phyloP scores from a whole-genome alignment of 768 basidiomycete species.

The Tremella yokohamensis region DNA sequence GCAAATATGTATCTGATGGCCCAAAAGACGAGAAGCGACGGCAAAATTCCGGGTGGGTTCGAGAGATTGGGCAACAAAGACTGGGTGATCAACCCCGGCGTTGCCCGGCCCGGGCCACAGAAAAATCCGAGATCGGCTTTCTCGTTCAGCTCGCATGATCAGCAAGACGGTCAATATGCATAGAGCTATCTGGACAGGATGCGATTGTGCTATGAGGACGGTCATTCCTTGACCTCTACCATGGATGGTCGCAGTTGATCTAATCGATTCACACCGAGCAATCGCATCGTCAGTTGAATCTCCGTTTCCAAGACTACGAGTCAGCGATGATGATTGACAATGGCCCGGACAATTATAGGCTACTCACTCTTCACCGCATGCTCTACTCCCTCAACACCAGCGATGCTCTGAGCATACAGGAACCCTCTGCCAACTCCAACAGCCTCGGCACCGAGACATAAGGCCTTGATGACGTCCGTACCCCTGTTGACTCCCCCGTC shows the following conservation, averaged over 20 bases:
- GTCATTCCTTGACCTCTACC: constrained; percentile 54
- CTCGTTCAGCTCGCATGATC: no score
- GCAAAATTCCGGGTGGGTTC: no score
- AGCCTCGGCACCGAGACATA: constrained; percentile 48
- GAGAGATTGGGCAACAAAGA: no score
- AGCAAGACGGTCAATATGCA: no score
- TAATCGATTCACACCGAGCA: constrained; percentile 66
- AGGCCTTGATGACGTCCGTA: constrained; percentile 47
- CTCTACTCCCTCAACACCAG: constrained; percentile 38
- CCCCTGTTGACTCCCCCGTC: constrained; percentile 42
- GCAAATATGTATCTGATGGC: not conserved
- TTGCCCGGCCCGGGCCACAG: no score
- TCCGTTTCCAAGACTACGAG: constrained; percentile 65
- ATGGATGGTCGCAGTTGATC: constrained; percentile 69
- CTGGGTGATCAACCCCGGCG: no score
- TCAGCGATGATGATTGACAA: not conserved
- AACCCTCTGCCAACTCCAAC: constrained; percentile 48
- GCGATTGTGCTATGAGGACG: no score
- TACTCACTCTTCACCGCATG: constrained; percentile 45
- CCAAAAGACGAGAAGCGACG: no score
- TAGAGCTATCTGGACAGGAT: no score
- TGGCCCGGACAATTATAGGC: not conserved
- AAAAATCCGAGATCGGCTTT: no score
- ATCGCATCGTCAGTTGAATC: constrained; percentile 70
- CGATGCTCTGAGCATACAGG: constrained; percentile 44